Conservation (phyloP, 2,329 filamentous ascomycete genomes). For the Phaeosphaeriaceae sp. region DNA sequence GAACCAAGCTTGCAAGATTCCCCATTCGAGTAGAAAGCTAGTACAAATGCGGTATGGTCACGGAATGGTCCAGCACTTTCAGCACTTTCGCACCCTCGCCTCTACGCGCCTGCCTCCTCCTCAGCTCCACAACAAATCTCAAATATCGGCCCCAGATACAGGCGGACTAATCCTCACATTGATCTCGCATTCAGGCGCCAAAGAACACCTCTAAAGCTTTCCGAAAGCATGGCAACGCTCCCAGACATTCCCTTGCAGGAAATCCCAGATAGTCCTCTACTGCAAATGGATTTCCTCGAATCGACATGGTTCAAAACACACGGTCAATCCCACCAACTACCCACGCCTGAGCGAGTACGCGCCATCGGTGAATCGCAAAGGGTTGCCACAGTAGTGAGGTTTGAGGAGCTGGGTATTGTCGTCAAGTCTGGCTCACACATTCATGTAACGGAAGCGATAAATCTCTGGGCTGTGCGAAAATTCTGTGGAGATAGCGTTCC, state of each 20-base stretch:
- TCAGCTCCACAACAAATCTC: too few species aligned
- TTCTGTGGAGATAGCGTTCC: constrained; percentile 10
- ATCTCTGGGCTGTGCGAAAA: constrained; percentile 16
- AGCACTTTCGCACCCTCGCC: too few species aligned
- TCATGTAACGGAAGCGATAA: constrained; percentile 14
- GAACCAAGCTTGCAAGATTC: too few species aligned
- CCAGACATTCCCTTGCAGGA: constrained; percentile 11
- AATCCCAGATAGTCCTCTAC: constrained; percentile 12
- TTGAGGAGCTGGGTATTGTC: constrained; percentile 15
- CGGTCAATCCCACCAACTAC: constrained; percentile 7
- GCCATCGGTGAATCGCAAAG: constrained; percentile 1
- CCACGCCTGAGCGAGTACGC: constrained; percentile 10
- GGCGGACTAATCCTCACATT: too few species aligned
- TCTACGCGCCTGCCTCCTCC: too few species aligned
- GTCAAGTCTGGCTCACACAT: constrained; percentile 18
- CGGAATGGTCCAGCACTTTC: too few species aligned
- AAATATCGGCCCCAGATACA: too few species aligned
- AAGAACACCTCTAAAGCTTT: too few species aligned
- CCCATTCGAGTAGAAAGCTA: too few species aligned
- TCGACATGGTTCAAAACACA: constrained; percentile 13
- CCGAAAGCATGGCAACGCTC: constrained; percentile 5
- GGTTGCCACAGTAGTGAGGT: constrained; percentile 5
- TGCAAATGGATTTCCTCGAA: constrained; percentile 12
- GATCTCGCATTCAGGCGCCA: too few species aligned
- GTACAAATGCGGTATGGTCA: too few species aligned